Evolutionary conservation across 805 yeast species (phyloP), one percentile per base, ranked within the genome.

Genomic region (Candida coquimbonensis): DNA sequence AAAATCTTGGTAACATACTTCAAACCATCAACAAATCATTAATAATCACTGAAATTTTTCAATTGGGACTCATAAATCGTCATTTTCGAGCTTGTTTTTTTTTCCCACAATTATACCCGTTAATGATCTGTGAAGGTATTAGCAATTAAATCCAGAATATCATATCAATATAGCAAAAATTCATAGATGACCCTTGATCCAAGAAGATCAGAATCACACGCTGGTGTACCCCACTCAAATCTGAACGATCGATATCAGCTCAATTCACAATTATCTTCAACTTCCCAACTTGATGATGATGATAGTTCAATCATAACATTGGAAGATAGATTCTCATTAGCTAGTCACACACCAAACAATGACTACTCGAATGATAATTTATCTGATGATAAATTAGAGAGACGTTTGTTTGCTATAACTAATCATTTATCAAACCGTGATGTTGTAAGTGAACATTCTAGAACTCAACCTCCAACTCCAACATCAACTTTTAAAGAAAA

Each of bases 391-490:
- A 19, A 39, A 5, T 13, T 29, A 14, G 41, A 39, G 13, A 29
- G 36, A 33, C 14, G 35, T 11, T 33, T 40, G 1, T 55, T 53
- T 42, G 49, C 52, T 21, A 42, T 57, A 12, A 57, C 61, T 11
- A 57, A 58, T 4, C 60, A 53, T 37, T 53, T 57, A 11, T 56
- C 59, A 14, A 46, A 51, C 35, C 59, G 56, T 16, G 58, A 50
- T 13, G 49, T 44, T 1, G 33, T 46, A 9, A 14, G 36, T 21
- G 46, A 45, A 14, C 16, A 38, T 6, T 21, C 46, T 1, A 38
- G 42, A 40, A 51, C 53, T 13, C 49, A 41, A 16, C 60, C 62
- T 17, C 45, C 59, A 8, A 54, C 62, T 0, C 63, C 62, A 1
- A 57, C 55, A 7, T 46, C 53, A 2, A 43, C 25, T 35, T 59